Evolutionary conservation across 768 basidiomycete species (phyloP).

Genomic region (Favolaschia claudopus): DNA sequence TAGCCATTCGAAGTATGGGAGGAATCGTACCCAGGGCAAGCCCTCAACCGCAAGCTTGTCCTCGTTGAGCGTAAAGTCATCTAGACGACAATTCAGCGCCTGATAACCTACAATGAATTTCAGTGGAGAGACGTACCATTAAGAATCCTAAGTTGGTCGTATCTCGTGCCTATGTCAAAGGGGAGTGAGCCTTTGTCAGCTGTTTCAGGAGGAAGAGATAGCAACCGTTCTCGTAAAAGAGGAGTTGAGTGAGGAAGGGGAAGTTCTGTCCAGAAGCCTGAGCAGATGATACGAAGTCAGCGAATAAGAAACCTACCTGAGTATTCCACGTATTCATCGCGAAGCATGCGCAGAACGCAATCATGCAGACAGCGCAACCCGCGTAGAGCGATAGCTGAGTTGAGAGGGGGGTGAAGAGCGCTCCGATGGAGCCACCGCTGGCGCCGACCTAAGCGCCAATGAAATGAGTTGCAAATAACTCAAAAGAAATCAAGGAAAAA

Average conservation of each 20-base stretch:
- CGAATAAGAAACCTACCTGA: neutral
- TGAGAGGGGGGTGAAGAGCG: slow-evolving; percentile 54
- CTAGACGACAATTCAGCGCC: too few relatives aligned
- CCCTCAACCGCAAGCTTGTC: slow-evolving; percentile 48
- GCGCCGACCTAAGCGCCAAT: slow-evolving; percentile 32
- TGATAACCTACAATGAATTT: too few relatives aligned
- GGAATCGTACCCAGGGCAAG: slow-evolving; percentile 25
- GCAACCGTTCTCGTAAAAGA: slow-evolving; percentile 40
- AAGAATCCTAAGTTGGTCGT: slow-evolving; percentile 59
- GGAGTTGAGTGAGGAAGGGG: slow-evolving; percentile 50
- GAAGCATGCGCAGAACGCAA: slow-evolving; percentile 39
- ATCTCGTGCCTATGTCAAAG: too few relatives aligned
- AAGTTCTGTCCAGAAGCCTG: slow-evolving; percentile 38
- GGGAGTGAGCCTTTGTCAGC: too few relatives aligned
- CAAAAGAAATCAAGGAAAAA: slow-evolving; percentile 32
- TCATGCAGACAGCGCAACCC: slow-evolving; percentile 54
- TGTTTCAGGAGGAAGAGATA: too few relatives aligned
- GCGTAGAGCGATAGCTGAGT: slow-evolving; percentile 53
- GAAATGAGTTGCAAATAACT: slow-evolving; percentile 25
- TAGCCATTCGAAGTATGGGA: too few relatives aligned
- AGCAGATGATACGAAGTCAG: too few relatives aligned
- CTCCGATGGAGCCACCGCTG: slow-evolving; percentile 42
- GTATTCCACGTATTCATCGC: slow-evolving; percentile 29
- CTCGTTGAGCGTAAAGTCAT: slow-evolving; percentile 54
- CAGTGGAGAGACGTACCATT: slow-evolving; percentile 29